Base-by-base conservation (phyloP, 306 rosid species). In the Pachyrhizus erosus region DNA sequence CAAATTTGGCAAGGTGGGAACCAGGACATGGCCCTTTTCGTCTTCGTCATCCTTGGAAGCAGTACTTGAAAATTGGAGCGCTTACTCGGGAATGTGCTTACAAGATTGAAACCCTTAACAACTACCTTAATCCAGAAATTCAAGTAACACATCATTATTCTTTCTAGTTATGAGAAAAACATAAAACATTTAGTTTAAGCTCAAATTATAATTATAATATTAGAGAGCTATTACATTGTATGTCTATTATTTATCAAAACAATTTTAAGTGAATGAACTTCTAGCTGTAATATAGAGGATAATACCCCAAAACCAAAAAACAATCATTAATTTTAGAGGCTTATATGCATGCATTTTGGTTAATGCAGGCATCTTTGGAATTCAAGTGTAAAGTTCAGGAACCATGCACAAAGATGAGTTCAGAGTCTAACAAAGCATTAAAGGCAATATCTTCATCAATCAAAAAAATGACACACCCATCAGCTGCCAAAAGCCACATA, bases 1-100 rank as follows among this genome's bases (percentile, higher is more conserved):
- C 91, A 77, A 96, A 91, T 86, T 92, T 93, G 45, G 97, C 98
- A 54, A 87, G 90, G 83, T 96, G 98, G 99, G 99, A 96, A 77
- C 99, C 98, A 29, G 91, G 92, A 43, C 99, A 96, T 82, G 99
- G 98, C 1, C 75, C 84, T 46, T 96, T 92, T 85, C 66, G 76
- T 4, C 90, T 93, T 80, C 81, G 93, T 4, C 97, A 96, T 39
- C 98, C 98, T 67, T 96, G 99, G 99, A 90, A 82, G 74, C 94
- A 92, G 23, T 96, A 96, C 80, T 84, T 93, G 87, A 91, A 92
- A 86, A 77, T 90, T 37, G 99, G 98, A 83, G 87, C 86, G 33
- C 89, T 92, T 58, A 82, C 89, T 70, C 79, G 97, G 11, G 87
- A 89, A 80, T 93, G 98, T 62, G 97, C 97, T 37, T 96, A 89